Evolutionary conservation across 352 stramenopile genomes (phyloP).

Genomic region (Achlya hypogyna): DNA sequence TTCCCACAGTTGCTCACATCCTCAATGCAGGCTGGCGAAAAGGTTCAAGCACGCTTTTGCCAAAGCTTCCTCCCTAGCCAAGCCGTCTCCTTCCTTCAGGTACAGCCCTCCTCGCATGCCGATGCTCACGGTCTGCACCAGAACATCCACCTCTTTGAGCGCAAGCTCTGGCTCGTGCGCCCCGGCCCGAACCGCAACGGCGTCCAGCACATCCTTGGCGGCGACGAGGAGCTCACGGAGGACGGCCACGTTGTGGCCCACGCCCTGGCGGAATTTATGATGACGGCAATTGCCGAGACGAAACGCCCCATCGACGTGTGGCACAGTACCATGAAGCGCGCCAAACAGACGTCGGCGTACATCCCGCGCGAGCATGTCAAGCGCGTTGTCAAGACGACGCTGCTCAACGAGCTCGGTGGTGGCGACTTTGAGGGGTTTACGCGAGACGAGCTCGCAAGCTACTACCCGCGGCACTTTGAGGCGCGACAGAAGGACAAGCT

Average conservation of each 20-base stretch:
- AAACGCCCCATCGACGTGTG: constrained; percentile 59
- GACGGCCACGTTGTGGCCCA: constrained; percentile 70
- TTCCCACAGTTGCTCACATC: neutral
- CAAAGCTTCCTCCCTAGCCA: constrained; percentile 82
- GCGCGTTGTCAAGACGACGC: constrained; percentile 74
- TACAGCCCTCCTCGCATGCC: constrained; percentile 28
- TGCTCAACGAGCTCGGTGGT: constrained; percentile 87
- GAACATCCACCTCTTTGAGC: constrained; percentile 88
- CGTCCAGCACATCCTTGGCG: constrained; percentile 62
- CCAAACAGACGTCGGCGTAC: constrained; percentile 63
- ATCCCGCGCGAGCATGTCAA: constrained; percentile 53
- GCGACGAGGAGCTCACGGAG: constrained; percentile 75
- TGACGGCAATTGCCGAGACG: constrained; percentile 53
- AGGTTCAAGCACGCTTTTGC: constrained; percentile 83
- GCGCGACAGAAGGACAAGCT: constrained; percentile 86
- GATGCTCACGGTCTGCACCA: constrained; percentile 23
- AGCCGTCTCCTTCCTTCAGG: constrained; percentile 68
- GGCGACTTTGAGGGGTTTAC: constrained; percentile 86
- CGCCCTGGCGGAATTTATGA: constrained; percentile 80
- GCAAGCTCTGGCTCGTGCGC: constrained; percentile 85
- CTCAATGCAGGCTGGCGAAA: constrained; percentile 66
- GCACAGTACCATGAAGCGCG: constrained; percentile 76
- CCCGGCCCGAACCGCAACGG: constrained; percentile 75
- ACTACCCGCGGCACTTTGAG: constrained; percentile 83
- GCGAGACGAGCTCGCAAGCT: constrained; percentile 68